Evolutionary conservation across 2,329 filamentous ascomycete species (phyloP), one percentile per base, ranked within the genome.

Genomic region (Alternaria viburni): DNA sequence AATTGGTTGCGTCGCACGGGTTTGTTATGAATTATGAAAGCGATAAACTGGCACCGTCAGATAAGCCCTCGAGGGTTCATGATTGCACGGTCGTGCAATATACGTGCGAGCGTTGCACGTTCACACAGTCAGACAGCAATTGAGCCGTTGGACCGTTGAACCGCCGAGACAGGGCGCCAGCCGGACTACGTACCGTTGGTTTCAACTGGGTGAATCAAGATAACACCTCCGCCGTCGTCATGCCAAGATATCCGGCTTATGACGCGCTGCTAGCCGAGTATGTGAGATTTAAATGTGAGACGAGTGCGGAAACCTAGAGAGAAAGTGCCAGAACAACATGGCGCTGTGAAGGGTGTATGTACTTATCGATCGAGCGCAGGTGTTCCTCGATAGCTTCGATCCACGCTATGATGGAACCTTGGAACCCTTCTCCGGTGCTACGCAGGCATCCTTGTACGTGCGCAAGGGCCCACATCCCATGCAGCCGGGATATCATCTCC

Each of bases 181-280:
- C 44, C 62, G 66, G 68, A 64, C 32, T 54, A 44, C 68, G 51
- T 59, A 69, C 68, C 62, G 68, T 64, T 15, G n/a, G 13, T n/a
- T n/a, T 55, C 54, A 54, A 59, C 50, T 62, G 54, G 61, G 58
- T 25, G 25, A 50, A 47, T 32, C 26, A 28, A 12, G 43, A 46
- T 17, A 36, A 36, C n/a, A 36, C 28, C 30, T 15, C 13, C 54
- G 44, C 43, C 54, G 19, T 21, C 9, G 43, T n/a, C 21, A 25
- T 56, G 54, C 54, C 43, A 56, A 56, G 54, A 46, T 47, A 19
- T 32, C 12, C 25, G 54, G 26, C 54, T 44, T 11, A 49, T 28
- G 21, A 45, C 12, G 50, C 19, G 51, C 59, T 41, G 43, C 57
- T 61, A 65, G 52, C 56, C 58, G 57, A 56, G 46, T 59, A 30